A percentile compares a stretch with the other conserved stretches of the same genome.
These are phyloP conservation scores for Tritrichomonas musculus DNA, from an alignment of 208 protist species.

Conservation along the genomic window DNA sequence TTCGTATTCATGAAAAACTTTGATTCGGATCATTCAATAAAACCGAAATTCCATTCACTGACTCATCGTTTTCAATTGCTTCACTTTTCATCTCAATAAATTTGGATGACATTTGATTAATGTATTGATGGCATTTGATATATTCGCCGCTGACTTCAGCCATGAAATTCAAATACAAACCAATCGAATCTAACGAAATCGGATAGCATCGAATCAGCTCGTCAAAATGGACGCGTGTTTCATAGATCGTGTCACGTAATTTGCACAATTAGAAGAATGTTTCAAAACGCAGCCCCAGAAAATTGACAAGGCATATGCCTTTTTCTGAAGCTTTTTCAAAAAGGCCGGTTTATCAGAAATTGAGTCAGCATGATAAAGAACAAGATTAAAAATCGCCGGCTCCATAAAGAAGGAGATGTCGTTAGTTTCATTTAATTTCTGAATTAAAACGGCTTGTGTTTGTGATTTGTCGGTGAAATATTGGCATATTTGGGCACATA, in stretches of 20 bases:
- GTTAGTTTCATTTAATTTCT: not conserved
- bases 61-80: not conserved
- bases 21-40: constrained; percentile 1
- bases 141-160: not conserved
- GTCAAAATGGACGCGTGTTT: not conserved
- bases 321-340: not conserved
- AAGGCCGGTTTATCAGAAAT: not conserved
- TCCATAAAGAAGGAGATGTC: not conserved
- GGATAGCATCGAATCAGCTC: not conserved
- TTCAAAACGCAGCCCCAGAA: not conserved
- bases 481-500: not conserved
- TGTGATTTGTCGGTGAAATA: not conserved
- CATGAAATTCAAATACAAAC: not conserved
- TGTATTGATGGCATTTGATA: not conserved
- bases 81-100: not conserved
- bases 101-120: not conserved
- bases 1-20: too few relatives aligned
- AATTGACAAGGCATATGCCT: not conserved
- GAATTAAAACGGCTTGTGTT: not conserved
- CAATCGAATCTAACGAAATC: not conserved
- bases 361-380: not conserved
- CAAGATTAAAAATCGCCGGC: not conserved
- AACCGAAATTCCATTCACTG: not conserved
- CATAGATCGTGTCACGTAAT: not conserved
- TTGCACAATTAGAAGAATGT: not conserved